Percentiles rank a stretch among this genome's conserved stretches.
Evolutionary conservation across 441 rosid species (phyloP).

Genomic region (Hura crepitans): DNA sequence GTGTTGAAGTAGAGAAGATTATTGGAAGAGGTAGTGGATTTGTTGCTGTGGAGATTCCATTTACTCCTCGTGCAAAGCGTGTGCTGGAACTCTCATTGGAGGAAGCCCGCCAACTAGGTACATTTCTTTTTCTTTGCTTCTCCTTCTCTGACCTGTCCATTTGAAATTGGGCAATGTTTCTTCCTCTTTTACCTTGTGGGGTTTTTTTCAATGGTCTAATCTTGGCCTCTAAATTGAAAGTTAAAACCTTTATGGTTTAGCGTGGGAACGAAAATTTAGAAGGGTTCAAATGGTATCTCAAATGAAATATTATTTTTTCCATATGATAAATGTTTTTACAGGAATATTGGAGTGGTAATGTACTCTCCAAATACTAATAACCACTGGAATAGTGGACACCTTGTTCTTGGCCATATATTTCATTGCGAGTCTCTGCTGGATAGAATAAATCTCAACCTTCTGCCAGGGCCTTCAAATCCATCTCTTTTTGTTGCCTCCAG

Average conservation of each 20-base stretch:
- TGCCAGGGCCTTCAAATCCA: neutral
- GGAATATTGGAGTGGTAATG: neutral
- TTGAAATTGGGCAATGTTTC: neutral
- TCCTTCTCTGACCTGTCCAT: neutral
- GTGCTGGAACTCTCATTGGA: conserved; percentile 90
- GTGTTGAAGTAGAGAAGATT: conserved; percentile 93
- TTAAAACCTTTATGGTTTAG: neutral
- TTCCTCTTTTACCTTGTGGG: too few relatives aligned
- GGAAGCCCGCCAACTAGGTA: conserved; percentile 98
- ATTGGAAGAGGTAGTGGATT: conserved; percentile 97
- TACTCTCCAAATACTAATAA: neutral
- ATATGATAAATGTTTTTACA: too few relatives aligned
- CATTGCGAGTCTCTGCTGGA: too few relatives aligned
- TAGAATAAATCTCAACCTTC: too few relatives aligned
- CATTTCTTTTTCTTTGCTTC: conserved; percentile 5
- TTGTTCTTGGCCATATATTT: neutral
- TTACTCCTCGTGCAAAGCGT: conserved; percentile 97
- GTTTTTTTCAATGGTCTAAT: too few relatives aligned
- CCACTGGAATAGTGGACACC: neutral
- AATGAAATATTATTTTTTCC: neutral
- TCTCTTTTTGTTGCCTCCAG: neutral
- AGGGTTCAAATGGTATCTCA: neutral
- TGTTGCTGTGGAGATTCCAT: conserved; percentile 94
- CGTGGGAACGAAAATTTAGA: neutral
- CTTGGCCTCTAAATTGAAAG: conserved; percentile 4